phyloP scores from a whole-genome alignment of 2,329 filamentous ascomycete genomes.

The Apiospora sp. region DNA sequence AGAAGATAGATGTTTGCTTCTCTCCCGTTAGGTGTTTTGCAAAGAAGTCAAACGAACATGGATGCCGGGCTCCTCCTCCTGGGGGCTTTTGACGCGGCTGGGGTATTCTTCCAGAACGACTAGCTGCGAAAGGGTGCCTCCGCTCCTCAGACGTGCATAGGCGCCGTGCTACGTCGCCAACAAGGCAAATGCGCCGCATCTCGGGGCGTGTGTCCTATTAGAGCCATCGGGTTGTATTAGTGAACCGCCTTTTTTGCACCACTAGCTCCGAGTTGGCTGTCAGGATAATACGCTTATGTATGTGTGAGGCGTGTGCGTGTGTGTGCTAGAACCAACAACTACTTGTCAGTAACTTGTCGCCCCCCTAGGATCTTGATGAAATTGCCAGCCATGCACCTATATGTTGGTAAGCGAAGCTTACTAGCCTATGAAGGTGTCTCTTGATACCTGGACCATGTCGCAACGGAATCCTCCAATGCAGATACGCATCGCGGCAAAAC shows the following conservation, averaged over 20 bases:
- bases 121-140: constrained; percentile 20
- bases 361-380: background rate
- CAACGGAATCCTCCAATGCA: background rate
- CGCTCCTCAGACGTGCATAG: constrained; percentile 36
- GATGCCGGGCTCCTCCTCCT: background rate
- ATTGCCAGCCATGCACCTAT: background rate
- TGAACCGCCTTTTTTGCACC: constrained; percentile 1
- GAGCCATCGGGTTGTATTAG: background rate
- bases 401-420: background rate
- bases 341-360: background rate
- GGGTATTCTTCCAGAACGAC: constrained; percentile 21
- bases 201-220: constrained; percentile 19
- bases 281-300: background rate
- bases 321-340: background rate
- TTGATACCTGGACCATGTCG: background rate
- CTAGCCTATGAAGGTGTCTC: background rate
- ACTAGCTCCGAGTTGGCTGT: constrained; percentile 17
- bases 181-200: constrained; percentile 18
- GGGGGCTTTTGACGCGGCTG: constrained; percentile 13
- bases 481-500: background rate
- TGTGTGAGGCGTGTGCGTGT: background rate
- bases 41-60: background rate
- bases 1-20: background rate
- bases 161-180: constrained; percentile 36
- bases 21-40: background rate